Evolutionary conservation across 2,329 filamentous ascomycete genomes (phyloP).

Genomic region (Colletotrichum sp.): DNA sequence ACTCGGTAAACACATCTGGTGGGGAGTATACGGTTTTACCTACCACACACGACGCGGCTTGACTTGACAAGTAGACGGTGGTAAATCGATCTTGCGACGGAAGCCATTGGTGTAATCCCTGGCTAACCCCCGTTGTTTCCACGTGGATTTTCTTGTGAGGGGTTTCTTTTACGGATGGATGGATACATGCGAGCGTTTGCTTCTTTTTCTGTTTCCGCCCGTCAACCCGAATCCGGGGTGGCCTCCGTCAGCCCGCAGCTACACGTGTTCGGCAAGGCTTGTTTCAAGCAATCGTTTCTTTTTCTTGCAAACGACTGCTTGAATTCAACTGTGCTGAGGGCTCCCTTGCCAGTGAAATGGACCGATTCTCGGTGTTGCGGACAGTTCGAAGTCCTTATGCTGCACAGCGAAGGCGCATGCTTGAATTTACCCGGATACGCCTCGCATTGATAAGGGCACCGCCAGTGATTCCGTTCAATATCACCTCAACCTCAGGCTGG

Average conservation of each 20-base stretch:
- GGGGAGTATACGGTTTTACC: not conserved
- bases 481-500: not conserved
- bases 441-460: not conserved
- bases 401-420: not conserved
- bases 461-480: not conserved
- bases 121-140: not conserved
- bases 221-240: not conserved
- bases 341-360: not conserved
- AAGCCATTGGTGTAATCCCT: not conserved
- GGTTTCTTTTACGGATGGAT: not conserved
- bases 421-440: not conserved
- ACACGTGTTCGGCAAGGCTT: conserved; percentile 10
- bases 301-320: not conserved
- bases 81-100: not conserved
- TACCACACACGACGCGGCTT: not conserved
- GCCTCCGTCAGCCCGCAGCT: conserved; percentile 5
- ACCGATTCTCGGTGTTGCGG: not conserved
- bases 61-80: not conserved
- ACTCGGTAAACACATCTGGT: not conserved
- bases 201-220: not conserved
- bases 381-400: not conserved
- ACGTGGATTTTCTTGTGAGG: conserved; percentile 12
- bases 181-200: not conserved
- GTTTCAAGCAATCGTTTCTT: not conserved
- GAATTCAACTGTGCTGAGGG: not conserved